Evolutionary conservation across 768 basidiomycete genomes (phyloP).

Genomic region (Boletus rubroflammeus): DNA sequence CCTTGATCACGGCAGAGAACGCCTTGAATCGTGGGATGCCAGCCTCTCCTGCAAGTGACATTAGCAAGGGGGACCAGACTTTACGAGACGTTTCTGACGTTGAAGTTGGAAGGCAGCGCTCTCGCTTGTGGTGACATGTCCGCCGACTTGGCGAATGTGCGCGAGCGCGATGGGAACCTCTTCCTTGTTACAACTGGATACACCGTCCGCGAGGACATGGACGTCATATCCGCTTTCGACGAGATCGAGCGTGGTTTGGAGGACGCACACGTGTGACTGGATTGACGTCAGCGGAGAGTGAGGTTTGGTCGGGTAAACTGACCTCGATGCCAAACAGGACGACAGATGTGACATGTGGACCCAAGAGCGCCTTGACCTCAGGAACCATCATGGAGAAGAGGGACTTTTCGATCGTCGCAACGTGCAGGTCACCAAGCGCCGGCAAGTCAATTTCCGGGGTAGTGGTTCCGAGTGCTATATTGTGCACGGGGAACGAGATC

Average conservation of each 20-base stretch:
- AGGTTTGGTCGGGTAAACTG: conserved; percentile 13
- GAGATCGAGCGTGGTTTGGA: conserved; percentile 78
- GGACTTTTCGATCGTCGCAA: conserved; percentile 70
- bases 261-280: conserved; percentile 85
- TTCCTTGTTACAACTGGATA: conserved; percentile 76
- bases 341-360: conserved; percentile 51
- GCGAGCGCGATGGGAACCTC: conserved; percentile 77
- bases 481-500: conserved; percentile 3
- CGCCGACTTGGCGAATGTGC: conserved; percentile 69
- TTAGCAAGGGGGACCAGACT: conserved; percentile 14
- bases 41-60: conserved; percentile 49
- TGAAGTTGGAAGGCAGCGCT: conserved; percentile 76
- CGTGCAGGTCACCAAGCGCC: conserved; percentile 51
- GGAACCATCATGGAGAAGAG: conserved; percentile 84
- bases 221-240: conserved; percentile 47
- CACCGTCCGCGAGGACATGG: conserved; percentile 78
- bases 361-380: conserved; percentile 54
- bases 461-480: conserved; percentile 65
- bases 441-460: conserved; percentile 56
- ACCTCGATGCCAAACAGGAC: conserved; percentile 91
- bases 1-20: conserved; percentile 71
- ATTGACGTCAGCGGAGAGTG: conserved; percentile 2
- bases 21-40: conserved; percentile 61
- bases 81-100: conserved; percentile 34
- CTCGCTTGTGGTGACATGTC: conserved; percentile 76